Evolutionary conservation across 495 filamentous ascomycete species (phyloP).

Genomic region (Neurospora africana): DNA sequence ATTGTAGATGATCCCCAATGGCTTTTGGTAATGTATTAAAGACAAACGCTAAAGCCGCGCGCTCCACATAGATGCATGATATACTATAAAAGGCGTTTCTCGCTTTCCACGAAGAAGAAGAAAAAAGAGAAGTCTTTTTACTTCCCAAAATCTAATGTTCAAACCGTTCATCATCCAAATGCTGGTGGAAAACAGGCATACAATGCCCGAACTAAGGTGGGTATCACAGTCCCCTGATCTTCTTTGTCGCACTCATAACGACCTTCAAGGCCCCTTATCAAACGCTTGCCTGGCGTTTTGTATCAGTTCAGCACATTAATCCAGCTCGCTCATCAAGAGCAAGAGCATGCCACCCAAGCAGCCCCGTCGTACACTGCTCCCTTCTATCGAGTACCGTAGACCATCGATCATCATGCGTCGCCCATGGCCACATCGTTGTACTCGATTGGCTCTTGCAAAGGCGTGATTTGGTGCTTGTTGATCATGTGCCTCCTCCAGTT

Average conservation of each 20-base stretch:
- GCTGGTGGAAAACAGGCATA: neutral
- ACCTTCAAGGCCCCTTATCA: neutral
- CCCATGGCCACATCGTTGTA: constrained; percentile 16
- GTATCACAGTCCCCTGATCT: neutral
- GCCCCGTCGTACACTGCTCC: neutral
- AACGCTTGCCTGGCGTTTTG: neutral
- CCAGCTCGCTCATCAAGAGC: neutral
- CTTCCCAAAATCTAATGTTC: neutral
- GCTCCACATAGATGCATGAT: neutral
- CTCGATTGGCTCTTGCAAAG: constrained; percentile 18
- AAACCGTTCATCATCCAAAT: neutral
- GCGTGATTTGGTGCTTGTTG: constrained; percentile 34
- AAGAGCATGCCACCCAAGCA: neutral
- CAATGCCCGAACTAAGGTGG: neutral
- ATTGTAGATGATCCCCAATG: neutral
- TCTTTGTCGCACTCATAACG: neutral
- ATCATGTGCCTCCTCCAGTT: constrained; percentile 42
- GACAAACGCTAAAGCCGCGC: neutral
- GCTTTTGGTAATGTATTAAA: neutral
- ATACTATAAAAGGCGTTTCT: neutral
- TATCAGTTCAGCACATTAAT: neutral
- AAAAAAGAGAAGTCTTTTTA: neutral
- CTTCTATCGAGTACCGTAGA: neutral
- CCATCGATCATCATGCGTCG: constrained; percentile 4
- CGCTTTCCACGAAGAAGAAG: neutral